Conservation (phyloP, 768 basidiomycete species). For the Hemileccinum impolitum region DNA sequence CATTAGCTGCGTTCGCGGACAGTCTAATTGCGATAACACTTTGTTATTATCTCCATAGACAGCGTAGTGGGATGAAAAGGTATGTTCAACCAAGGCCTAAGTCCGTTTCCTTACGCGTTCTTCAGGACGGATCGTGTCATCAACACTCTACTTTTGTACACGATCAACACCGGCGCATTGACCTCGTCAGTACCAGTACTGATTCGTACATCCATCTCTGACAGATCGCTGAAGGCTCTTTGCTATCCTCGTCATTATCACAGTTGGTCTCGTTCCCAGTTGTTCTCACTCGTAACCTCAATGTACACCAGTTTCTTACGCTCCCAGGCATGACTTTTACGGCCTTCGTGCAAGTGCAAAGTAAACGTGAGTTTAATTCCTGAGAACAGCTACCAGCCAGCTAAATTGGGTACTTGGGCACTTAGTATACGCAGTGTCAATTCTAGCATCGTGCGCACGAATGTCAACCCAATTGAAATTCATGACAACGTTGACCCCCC, state of each 20-base stretch:
- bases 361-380: background rate
- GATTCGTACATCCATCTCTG: background rate
- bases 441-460: conserved; percentile 13
- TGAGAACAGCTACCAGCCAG: no score
- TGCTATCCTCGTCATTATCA: conserved; percentile 8
- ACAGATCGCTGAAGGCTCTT: background rate
- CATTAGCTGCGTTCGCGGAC: conserved; percentile 8
- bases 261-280: background rate
- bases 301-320: no score
- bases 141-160: conserved; percentile 19
- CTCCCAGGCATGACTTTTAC: background rate
- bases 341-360: no score
- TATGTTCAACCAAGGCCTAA: no score
- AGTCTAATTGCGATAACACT: conserved; percentile 6
- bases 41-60: conserved; percentile 11
- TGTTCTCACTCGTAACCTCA: no score
- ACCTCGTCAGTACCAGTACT: conserved; percentile 7
- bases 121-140: conserved; percentile 14
- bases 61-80: conserved; percentile 11
- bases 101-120: background rate
- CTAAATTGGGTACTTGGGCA: background rate
- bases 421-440: conserved; percentile 17
- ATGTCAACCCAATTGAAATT: background rate
- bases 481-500: background rate
- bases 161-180: conserved; percentile 13